Base-by-base conservation (phyloP, 2,329 filamentous ascomycete species). In the Beauveria sp. region DNA sequence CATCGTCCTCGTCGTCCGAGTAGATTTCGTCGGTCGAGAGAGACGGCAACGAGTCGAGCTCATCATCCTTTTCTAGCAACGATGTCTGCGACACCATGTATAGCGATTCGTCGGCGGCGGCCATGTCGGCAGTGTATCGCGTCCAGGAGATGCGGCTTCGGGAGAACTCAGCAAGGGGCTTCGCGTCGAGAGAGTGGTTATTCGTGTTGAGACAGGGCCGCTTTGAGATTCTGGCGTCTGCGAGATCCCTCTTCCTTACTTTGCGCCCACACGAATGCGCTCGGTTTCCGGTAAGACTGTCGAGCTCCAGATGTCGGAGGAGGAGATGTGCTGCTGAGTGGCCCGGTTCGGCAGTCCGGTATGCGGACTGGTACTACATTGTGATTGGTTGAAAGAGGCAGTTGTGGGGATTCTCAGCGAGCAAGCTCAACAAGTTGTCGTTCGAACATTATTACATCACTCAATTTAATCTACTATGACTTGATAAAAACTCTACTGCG, bases 1-100 rank as follows among this genome's bases (percentile, higher is more conserved):
- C 95, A 72, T 98, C 93, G 45, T 89, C 91, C 63, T 88, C 80
- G 63, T 81, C 79, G 55, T 88, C 85, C 38, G 78, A 79, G 66
- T 79, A 79, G 56, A 77, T 68, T 42, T 87, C 85, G 56, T 81
- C 81, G 65, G 79, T 83, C 20, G 82, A 81, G 53, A 81, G 77
- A 60, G 86, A 88, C 24, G 86, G 85, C 24, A 89, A 79, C 59
- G 85, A 87, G 71, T 86, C 84, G 67, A 87, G 69, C 6, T 87
- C 84, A 66, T 85, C 81, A 60, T 80, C 76, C 62, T 85, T 81
- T 63, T 79, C 74, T 55, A 79, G 77, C 42, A 75, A 67, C 20
- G 76, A 73, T 61, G 71, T 68, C 65, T 82, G 79, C 64, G 79
- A 74, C 66, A 86, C 75, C 70, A 83, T 72, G 73, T 80, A 79